phyloP scores from a whole-genome alignment of 1,139 yeast species.

The Yamadazyma triangularis region DNA sequence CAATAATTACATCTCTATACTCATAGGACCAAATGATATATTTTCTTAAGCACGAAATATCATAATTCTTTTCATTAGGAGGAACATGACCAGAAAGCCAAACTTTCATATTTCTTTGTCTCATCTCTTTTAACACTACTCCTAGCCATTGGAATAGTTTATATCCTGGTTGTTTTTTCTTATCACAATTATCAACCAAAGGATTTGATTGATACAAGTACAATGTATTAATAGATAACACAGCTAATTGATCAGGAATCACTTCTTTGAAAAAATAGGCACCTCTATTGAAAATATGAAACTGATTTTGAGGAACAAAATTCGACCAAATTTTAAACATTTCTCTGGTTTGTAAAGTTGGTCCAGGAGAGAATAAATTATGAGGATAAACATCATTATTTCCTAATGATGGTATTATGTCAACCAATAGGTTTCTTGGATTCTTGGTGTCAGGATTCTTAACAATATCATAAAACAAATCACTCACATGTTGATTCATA shows the following conservation, averaged over 20 bases:
- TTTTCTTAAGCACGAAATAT: slow-evolving; percentile 65
- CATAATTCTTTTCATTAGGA: slow-evolving; percentile 74
- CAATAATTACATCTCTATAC: slow-evolving; percentile 75
- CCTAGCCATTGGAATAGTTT: slow-evolving; percentile 76
- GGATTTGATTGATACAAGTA: slow-evolving; percentile 76
- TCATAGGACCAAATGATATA: slow-evolving; percentile 76
- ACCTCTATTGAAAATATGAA: slow-evolving; percentile 69
- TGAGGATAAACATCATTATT: slow-evolving; percentile 90
- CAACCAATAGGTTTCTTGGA: slow-evolving; percentile 46
- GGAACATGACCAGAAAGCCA: slow-evolving; percentile 91
- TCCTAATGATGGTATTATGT: slow-evolving; percentile 67
- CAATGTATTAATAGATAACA: slow-evolving; percentile 71
- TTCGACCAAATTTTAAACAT: slow-evolving; percentile 67
- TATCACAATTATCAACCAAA: slow-evolving; percentile 74
- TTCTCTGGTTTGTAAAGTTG: slow-evolving; percentile 78
- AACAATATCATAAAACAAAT: slow-evolving; percentile 48
- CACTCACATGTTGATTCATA: slow-evolving; percentile 60
- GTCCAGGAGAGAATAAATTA: slow-evolving; percentile 78
- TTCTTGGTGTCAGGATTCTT: slow-evolving; percentile 34
- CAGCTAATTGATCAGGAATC: slow-evolving; percentile 72
- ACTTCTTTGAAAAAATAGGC: slow-evolving; percentile 74
- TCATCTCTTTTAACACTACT: slow-evolving; percentile 62
- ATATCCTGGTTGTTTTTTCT: slow-evolving; percentile 72
- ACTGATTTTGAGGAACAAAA: slow-evolving; percentile 73
- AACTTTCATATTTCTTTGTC: slow-evolving; percentile 74